A percentile compares a stretch with the other conserved stretches of the same genome.
Evolutionary conservation across 352 stramenopile genomes (phyloP).

Genomic region (Detonula confervacea): DNA sequence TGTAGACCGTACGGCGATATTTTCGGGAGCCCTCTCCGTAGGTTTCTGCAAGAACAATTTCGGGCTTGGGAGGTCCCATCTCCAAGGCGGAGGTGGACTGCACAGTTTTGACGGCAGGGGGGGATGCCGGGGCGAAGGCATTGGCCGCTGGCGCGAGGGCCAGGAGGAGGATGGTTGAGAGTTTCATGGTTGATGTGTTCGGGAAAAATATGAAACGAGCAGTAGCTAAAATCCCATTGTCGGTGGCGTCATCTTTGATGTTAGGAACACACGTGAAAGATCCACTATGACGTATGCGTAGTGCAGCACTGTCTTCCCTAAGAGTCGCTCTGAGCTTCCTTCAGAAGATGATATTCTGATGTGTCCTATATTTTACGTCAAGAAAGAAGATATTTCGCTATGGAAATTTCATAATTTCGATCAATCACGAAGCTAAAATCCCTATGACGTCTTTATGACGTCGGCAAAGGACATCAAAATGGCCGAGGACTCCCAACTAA

Average conservation of each 20-base stretch:
- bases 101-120: neutral
- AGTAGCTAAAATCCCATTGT: neutral
- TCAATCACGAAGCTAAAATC: no score
- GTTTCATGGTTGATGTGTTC: neutral
- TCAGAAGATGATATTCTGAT: no score
- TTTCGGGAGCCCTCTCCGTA: constrained; percentile 63
- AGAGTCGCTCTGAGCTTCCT: no score
- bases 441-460: neutral
- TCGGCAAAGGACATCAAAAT: neutral
- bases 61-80: constrained; percentile 37
- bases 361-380: no score
- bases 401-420: no score
- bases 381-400: no score
- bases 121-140: constrained; percentile 16
- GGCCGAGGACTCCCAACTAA: neutral
- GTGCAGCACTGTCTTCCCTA: no score
- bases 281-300: no score
- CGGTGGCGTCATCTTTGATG: neutral
- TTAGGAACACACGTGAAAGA: neutral
- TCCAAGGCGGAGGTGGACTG: constrained; percentile 20
- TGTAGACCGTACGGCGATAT: constrained; percentile 74
- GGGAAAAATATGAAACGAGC: neutral
- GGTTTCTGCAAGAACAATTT: constrained; percentile 21
- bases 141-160: neutral
- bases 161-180: neutral